These are phyloP conservation scores for Datisca glomerata DNA, from an alignment of 306 rosid species.

Conservation along the genomic window DNA sequence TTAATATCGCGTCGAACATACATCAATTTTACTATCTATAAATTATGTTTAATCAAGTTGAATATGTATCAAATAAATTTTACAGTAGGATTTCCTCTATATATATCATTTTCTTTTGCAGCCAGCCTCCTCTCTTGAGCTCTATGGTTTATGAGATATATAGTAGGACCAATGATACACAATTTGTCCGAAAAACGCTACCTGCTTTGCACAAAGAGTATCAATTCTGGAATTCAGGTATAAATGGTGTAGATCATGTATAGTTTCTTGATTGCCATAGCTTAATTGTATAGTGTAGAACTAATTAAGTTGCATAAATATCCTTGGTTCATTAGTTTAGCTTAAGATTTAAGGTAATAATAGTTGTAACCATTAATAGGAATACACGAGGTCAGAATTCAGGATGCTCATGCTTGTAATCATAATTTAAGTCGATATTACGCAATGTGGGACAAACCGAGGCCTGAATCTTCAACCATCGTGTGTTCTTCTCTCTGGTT, in stretches of 20 bases:
- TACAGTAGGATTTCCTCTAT: no score
- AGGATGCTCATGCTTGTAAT: conserved; percentile 37
- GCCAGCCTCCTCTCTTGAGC: conserved; percentile 96
- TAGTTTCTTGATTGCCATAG: neutral
- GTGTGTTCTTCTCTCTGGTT: conserved; percentile 25
- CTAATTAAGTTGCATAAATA: no score
- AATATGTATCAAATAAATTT: no score
- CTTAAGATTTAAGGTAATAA: no score
- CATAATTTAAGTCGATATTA: conserved; percentile 55
- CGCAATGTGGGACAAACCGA: conserved; percentile 87
- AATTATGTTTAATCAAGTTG: neutral
- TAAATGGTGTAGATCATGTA: no score
- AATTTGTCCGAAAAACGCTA: conserved; percentile 52
- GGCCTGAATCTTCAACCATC: conserved; percentile 65
- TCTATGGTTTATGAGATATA: conserved; percentile 75
- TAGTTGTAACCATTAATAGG: no score
- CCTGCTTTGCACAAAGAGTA: conserved; percentile 77
- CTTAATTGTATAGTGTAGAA: neutral
- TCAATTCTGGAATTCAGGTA: conserved; percentile 90
- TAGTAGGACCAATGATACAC: conserved; percentile 40
- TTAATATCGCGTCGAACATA: neutral
- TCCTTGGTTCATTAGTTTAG: no score
- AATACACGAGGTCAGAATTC: conserved; percentile 50
- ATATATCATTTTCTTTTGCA: conserved; percentile 20
- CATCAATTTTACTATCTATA: neutral